These are phyloP conservation scores for Cladorrhinum sp. DNA, from an alignment of 2,329 filamentous ascomycete genomes.

Conservation along the genomic window DNA sequence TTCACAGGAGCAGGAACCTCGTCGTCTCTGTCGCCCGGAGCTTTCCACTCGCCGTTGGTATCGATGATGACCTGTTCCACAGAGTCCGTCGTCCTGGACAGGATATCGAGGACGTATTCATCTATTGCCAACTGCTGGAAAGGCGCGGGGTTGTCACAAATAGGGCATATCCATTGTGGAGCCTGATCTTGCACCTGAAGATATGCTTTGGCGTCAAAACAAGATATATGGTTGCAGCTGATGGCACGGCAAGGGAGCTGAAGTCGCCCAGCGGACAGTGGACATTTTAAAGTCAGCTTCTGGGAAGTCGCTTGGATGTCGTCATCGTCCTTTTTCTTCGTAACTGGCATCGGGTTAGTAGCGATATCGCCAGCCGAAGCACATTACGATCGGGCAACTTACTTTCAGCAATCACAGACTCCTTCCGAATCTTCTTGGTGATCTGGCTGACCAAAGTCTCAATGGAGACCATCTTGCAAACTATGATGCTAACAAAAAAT, in stretches of 20 bases:
- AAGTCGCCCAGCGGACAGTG: conserved; percentile 81
- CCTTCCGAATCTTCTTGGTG: conserved; percentile 72
- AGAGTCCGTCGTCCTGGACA: conserved; percentile 66
- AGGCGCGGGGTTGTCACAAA: conserved; percentile 79
- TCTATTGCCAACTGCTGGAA: conserved; percentile 85
- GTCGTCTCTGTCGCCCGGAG: conserved; percentile 34
- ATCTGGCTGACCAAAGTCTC: conserved; percentile 69
- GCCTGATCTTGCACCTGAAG: conserved; percentile 93
- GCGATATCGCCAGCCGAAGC: neutral
- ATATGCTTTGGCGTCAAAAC: conserved; percentile 91
- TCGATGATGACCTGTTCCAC: conserved; percentile 88
- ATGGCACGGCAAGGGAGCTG: conserved; percentile 74
- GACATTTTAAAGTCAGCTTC: conserved; percentile 88
- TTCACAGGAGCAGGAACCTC: conserved; percentile 29
- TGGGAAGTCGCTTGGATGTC: conserved; percentile 88
- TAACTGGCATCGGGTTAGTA: conserved; percentile 53
- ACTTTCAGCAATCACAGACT: conserved; percentile 82
- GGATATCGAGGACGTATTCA: conserved; percentile 87
- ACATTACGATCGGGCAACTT: conserved; percentile 35
- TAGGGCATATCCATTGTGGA: conserved; percentile 93
- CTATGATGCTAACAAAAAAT: conserved; percentile 68
- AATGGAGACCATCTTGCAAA: conserved; percentile 72
- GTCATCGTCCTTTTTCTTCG: conserved; percentile 75
- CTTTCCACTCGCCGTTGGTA: conserved; percentile 74
- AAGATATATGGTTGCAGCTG: conserved; percentile 84